Evolutionary conservation across 345 rosid species (phyloP), one percentile per base, ranked within the genome.

Genomic region (Citrus maxima): DNA sequence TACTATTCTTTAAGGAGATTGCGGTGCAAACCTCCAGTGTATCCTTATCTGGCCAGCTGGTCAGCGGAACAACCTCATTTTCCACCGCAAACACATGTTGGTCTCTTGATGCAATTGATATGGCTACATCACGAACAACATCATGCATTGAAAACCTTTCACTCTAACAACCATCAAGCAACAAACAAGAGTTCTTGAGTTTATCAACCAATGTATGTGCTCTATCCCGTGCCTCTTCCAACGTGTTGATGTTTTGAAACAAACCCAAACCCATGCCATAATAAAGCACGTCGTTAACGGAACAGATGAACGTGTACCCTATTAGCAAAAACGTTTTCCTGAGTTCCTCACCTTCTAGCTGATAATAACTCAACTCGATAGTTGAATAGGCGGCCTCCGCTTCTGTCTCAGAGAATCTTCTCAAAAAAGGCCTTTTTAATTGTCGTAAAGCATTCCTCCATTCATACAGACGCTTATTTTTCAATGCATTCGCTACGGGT

Each of bases 381-480:
- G 0, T 40, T 74, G 51, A 2, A 60, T 24, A 28, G 37, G 37
- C 37, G 37, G 35, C 12, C 4, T 7, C 27, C 27, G 27, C 27
- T 25, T 25, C 27, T 1, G 16, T 18, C 12, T 10, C 42, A 38
- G 2, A 2, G 24, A 55, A 18, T 1, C 19, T 32, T 1, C 5
- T 18, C 0, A 74, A 14, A 7, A 28, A 46, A 67, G 77, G 64
- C 24, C 19, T 32, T 65, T 2, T 42, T 1, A 71, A 55, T 16
- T 70, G 51, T 16, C 0, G 46, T 30, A 81, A 35, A 4, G 87
- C 86, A 37, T 79, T 27, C 21, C 68, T 22, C 89, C 90, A 87
- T n/a, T 0, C 73, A 12, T 6, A 1, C 1, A 21, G 0, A 59
- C 72, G 0, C 46, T 40, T 40, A 2, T 40, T 40, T 40, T 0